Base-by-base conservation (phyloP, 2,329 filamentous ascomycete species). In the Chaetomium olivaceum region DNA sequence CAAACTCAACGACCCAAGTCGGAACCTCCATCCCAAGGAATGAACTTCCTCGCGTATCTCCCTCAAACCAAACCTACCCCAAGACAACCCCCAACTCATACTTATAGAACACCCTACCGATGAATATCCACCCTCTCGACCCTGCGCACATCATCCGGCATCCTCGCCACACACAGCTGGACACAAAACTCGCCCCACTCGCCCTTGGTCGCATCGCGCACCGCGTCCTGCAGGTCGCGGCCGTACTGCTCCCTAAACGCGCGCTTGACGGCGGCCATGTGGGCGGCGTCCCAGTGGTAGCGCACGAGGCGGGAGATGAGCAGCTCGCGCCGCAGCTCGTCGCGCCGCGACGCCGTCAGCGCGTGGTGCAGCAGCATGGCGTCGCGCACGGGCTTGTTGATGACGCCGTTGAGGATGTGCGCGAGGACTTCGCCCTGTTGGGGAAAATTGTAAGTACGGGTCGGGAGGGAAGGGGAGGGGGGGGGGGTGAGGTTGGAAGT, bases 331-430 rank as follows among this genome's bases (percentile, higher is more conserved):
- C 94, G 88, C 69, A 93, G 82, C 61, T 85, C 78, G 74, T 94
- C 91, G 69, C 86, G 86, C 69, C 84, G 86, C 3, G 89, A 89
- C 55, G 90, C 86, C 23, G 88, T 90, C 70, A 98, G 87, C 1
- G 95, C 94, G 80, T 98, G 95, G 77, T 96, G 89, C 1, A 99
- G 83, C 2, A 98, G 88, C 46, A 97, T 85, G 3, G 94, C 92
- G 77, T 98, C 95, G 63, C 95, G 91, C 68, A 96, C 92, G 6
- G 95, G 93, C 66, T 91, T 91, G 80, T 98, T 98, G 80, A 98
- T 96, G 64, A 96, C 89, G 73, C 95, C 95, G 79, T 98, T 97
- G 74, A 99, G 89, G 72, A 98, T 92, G 78, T 98, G 95, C 0
- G 93, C 92, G 46, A 98, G 87, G 23, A 96, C 88, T 80, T 99